Conservation (phyloP, 2,329 filamentous ascomycete species). For the Colletotrichum scovillei region DNA sequence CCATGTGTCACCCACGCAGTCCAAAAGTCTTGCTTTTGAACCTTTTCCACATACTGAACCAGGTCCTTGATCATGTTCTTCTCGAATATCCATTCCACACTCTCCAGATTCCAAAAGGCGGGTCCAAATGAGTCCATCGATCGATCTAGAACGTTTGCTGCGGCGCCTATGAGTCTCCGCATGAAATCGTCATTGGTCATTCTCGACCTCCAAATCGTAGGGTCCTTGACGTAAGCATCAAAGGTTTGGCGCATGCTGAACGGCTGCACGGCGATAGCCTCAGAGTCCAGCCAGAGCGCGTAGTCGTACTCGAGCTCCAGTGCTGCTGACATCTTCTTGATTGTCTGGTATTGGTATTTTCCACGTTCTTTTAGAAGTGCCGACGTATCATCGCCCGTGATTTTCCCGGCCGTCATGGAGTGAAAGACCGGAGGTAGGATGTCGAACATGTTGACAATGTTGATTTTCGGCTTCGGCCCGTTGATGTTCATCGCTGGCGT, state of each 20-base stretch:
- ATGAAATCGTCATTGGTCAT: slow-evolving; percentile 8
- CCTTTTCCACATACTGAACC: slow-evolving; percentile 2
- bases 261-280: slow-evolving; percentile 21
- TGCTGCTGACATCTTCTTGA: slow-evolving; percentile 23
- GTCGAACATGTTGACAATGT: slow-evolving; percentile 22
- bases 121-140: slow-evolving; percentile 5
- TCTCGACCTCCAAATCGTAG: slow-evolving; percentile 19
- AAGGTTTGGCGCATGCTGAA: slow-evolving; percentile 16
- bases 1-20: slow-evolving; percentile 3
- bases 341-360: slow-evolving; percentile 23
- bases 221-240: slow-evolving; percentile 4
- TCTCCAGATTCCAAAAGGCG: slow-evolving; percentile 19
- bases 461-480: slow-evolving; percentile 1
- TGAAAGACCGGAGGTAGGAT: slow-evolving; percentile 11
- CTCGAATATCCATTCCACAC: slow-evolving; percentile 22
- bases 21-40: slow-evolving; percentile 20
- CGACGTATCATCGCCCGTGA: slow-evolving; percentile 13
- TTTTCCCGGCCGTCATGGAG: not conserved
- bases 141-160: not conserved
- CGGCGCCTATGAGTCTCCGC: not conserved
- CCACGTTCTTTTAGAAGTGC: slow-evolving; percentile 6
- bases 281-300: slow-evolving; percentile 27
- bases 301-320: slow-evolving; percentile 13
- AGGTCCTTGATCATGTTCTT: slow-evolving; percentile 9
- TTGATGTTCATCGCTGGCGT: slow-evolving; percentile 6